These are phyloP conservation scores for Piromyces finnis DNA, from an alignment of 192 early-diverging fungal species.

Conservation along the genomic window DNA sequence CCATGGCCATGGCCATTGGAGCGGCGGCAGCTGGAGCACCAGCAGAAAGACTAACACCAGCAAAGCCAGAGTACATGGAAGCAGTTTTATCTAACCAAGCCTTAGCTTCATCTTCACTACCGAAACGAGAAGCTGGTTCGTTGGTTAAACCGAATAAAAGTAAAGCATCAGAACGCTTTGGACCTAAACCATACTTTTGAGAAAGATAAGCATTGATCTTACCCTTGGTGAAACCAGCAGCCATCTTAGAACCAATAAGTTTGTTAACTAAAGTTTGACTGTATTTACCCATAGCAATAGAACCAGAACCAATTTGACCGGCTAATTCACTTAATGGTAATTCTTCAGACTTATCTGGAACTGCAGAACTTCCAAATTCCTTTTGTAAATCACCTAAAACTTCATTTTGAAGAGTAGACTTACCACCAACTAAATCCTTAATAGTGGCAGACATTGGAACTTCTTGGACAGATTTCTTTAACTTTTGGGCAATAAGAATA, in stretches of 20 bases:
- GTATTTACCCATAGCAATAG: conserved; percentile 64
- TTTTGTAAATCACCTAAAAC: conserved; percentile 86
- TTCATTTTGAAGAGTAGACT: conserved; percentile 92
- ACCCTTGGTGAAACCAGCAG: conserved; percentile 72
- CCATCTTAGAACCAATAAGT: conserved; percentile 78
- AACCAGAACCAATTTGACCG: conserved; percentile 23
- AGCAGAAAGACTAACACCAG: background rate
- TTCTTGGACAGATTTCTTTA: conserved; percentile 63
- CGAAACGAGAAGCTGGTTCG: conserved; percentile 68
- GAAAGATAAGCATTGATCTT: conserved; percentile 57
- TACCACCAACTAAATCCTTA: conserved; percentile 90
- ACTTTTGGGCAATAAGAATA: conserved; percentile 73
- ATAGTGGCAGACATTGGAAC: conserved; percentile 58
- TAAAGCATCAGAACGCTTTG: conserved; percentile 50
- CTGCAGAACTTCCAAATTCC: conserved; percentile 61
- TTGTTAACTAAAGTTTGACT: conserved; percentile 52
- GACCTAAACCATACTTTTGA: conserved; percentile 52
- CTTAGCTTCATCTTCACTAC: conserved; percentile 51
- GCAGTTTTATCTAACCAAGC: conserved; percentile 24
- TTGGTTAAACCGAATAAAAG: conserved; percentile 59
- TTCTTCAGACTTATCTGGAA: conserved; percentile 84
- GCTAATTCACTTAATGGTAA: conserved; percentile 67
- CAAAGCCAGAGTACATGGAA: background rate
- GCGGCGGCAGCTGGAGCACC: background rate
- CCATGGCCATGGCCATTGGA: conserved; percentile 5